These are phyloP conservation scores for Lactarius deliciosus DNA, from an alignment of 768 basidiomycete genomes.

Conservation along the genomic window DNA sequence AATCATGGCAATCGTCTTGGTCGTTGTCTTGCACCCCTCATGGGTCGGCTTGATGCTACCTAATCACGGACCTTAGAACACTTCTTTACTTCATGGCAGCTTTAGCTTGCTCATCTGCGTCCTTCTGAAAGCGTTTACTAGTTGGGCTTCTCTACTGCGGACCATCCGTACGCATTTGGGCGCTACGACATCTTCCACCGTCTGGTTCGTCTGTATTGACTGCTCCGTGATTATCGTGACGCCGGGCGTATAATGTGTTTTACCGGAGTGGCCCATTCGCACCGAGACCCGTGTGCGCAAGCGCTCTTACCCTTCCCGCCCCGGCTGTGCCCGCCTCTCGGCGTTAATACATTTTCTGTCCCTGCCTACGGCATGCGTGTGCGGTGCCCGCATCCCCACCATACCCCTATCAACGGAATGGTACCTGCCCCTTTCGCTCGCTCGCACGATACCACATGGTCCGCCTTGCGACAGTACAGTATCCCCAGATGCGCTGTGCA, in stretches of 20 bases:
- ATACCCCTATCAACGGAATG: not conserved
- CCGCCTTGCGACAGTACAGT: not conserved
- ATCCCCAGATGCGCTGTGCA: not conserved
- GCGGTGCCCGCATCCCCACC: not conserved
- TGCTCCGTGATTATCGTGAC: not conserved
- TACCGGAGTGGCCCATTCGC: not conserved
- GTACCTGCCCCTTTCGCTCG: not conserved
- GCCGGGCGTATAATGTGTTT: not conserved
- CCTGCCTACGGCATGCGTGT: not conserved
- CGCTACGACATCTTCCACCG: not conserved
- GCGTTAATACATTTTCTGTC: not conserved
- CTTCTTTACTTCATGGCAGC: not conserved
- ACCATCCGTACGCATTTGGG: not conserved
- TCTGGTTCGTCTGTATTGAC: not conserved
- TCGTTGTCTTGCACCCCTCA: not conserved
- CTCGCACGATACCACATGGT: not conserved
- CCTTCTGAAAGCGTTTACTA: not conserved
- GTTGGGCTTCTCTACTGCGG: not conserved
- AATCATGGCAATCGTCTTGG: not conserved
- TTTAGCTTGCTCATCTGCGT: not conserved
- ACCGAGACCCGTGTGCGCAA: not conserved
- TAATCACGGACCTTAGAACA: not conserved
- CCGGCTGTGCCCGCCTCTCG: not conserved
- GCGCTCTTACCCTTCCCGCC: not conserved
- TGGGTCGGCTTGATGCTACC: not conserved